A percentile compares a stretch with the other conserved stretches of the same genome.
Evolutionary conservation across 768 basidiomycete species (phyloP).

Genomic region (Fistulinella prunicolor): DNA sequence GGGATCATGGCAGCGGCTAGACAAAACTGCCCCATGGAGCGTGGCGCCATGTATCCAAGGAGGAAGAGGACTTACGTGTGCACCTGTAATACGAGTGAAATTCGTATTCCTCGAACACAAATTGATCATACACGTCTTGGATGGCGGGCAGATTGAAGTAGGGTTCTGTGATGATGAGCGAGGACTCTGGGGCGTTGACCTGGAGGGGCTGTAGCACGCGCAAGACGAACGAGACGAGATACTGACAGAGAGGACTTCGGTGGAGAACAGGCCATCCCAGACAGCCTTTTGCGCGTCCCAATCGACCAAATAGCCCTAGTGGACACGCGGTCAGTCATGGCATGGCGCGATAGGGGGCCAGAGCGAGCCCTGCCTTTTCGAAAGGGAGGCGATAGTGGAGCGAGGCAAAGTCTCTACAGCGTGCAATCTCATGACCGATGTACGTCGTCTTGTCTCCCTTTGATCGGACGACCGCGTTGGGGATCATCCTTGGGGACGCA

Average conservation of each 20-base stretch:
- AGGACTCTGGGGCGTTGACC: constrained; percentile 71
- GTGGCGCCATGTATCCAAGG: constrained; percentile 20
- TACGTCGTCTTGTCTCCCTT: constrained; percentile 82
- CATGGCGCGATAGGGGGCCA: too few species aligned
- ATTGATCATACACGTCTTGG: constrained; percentile 91
- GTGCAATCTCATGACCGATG: constrained; percentile 79
- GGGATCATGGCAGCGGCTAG: constrained; percentile 80
- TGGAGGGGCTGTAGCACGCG: constrained; percentile 30
- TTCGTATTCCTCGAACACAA: constrained; percentile 96
- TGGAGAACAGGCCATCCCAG: constrained; percentile 88
- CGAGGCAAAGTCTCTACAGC: constrained; percentile 76
- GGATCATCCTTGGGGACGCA: constrained; percentile 50
- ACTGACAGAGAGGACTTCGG: constrained; percentile 62
- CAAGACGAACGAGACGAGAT: background rate
- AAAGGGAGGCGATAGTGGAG: constrained; percentile 83
- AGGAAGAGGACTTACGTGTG: constrained; percentile 58
- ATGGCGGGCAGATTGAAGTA: constrained; percentile 92
- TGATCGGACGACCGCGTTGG: constrained; percentile 82
- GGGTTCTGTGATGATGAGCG: constrained; percentile 88
- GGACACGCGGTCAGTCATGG: constrained; percentile 14
- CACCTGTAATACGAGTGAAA: constrained; percentile 79
- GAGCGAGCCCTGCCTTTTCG: constrained; percentile 90
- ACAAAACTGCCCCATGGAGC: constrained; percentile 16
- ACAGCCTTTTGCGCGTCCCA: constrained; percentile 96
- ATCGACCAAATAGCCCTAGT: constrained; percentile 86